phyloP scores from a whole-genome alignment of 2,329 filamentous ascomycete species.

The Aspergillus sp. region DNA sequence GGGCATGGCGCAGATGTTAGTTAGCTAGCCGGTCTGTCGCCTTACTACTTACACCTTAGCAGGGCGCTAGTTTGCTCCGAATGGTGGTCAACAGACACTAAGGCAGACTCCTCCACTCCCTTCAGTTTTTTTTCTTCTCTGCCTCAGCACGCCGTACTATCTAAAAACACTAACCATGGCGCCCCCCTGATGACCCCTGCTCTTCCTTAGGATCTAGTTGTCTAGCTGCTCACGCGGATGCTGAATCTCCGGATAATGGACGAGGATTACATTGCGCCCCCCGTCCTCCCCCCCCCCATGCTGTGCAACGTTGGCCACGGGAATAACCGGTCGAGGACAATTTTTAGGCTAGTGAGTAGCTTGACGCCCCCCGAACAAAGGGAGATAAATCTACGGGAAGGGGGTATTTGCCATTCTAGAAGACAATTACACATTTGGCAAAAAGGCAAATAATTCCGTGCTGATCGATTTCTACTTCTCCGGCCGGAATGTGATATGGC shows the following conservation, averaged over 20 bases:
- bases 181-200: background rate
- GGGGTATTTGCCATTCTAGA: background rate
- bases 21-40: background rate
- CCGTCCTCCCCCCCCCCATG: background rate
- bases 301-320: slow-evolving; percentile 5
- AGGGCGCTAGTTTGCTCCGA: background rate
- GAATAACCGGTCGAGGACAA: slow-evolving; percentile 4
- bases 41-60: background rate
- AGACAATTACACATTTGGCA: background rate
- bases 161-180: background rate
- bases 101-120: background rate
- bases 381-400: background rate
- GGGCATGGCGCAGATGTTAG: background rate
- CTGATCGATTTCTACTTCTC: background rate
- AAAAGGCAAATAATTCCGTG: background rate
- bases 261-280: background rate
- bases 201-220: background rate
- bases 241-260: background rate
- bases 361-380: slow-evolving; percentile 3
- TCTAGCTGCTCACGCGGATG: background rate
- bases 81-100: background rate
- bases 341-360: background rate
- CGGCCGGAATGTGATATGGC: background rate
- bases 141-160: background rate
- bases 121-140: background rate